Evolutionary conservation across 768 basidiomycete species (phyloP).

Genomic region (Lactarius akahatsu): DNA sequence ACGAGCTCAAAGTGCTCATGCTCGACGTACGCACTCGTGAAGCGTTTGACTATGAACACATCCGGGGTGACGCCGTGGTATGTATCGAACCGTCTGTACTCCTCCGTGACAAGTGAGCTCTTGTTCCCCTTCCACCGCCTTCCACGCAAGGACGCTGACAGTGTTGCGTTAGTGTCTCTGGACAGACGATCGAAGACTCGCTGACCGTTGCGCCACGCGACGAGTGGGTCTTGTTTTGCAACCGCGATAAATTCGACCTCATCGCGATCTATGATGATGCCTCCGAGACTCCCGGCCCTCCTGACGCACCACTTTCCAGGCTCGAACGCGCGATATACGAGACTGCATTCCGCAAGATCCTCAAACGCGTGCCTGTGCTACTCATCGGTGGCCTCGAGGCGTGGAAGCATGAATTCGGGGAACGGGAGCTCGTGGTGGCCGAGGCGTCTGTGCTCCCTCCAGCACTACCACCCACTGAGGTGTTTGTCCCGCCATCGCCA

Average conservation of each 20-base stretch:
- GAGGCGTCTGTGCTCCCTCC: slow-evolving; percentile 13
- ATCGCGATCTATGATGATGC: slow-evolving; percentile 80
- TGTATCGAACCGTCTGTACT: slow-evolving; percentile 86
- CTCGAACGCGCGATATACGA: slow-evolving; percentile 73
- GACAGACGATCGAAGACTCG: slow-evolving; percentile 67
- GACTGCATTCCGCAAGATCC: slow-evolving; percentile 64
- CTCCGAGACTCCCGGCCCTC: slow-evolving; percentile 51
- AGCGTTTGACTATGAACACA: slow-evolving; percentile 73
- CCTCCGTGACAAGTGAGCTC: slow-evolving; percentile 60
- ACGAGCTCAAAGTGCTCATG: slow-evolving; percentile 67
- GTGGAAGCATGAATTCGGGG: slow-evolving; percentile 66
- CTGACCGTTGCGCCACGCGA: slow-evolving; percentile 66
- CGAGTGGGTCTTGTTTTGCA: slow-evolving; percentile 74
- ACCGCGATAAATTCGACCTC: slow-evolving; percentile 86
- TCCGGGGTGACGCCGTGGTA: slow-evolving; percentile 64
- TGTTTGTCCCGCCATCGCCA: slow-evolving; percentile 7
- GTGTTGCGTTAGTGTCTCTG: slow-evolving; percentile 52
- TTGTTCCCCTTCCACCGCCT: neutral
- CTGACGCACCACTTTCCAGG: slow-evolving; percentile 52
- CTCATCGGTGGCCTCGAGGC: slow-evolving; percentile 82
- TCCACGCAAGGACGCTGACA: neutral
- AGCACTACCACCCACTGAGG: slow-evolving; percentile 7
- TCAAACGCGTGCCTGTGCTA: slow-evolving; percentile 76
- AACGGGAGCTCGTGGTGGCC: slow-evolving; percentile 37
- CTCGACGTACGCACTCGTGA: slow-evolving; percentile 81